Base-by-base conservation (phyloP, 2,329 filamentous ascomycete species). In the Phyllosticta citriasiana region DNA sequence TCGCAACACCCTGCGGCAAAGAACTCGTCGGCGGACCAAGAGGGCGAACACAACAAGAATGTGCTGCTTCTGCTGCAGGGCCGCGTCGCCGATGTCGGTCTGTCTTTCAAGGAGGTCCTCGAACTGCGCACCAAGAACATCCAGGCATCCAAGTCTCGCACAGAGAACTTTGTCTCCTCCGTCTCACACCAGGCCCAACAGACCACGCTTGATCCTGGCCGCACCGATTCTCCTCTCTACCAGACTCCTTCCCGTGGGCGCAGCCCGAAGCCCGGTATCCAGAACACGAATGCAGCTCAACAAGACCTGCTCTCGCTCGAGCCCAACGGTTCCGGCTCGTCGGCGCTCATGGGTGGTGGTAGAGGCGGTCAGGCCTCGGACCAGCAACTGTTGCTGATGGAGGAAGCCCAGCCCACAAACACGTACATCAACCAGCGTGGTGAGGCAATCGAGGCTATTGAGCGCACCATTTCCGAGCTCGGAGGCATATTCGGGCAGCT, bases 111-210 rank as follows among this genome's bases (percentile, higher is more conserved):
- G 76, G 93, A 97, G 68, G 93, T 97, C 5, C 81, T 99, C 9
- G 94, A 99, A 74, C 89, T 96, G 52, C 86, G 94, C 62, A 97
- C 94, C 59, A 96, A 96, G 80, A 99, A 97, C 74, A 96, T 99
- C 65, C 94, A 97, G 75, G 94, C 93, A 2, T 95, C 90, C 62
- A 83, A 91, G 63, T 91, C 90, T 54, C 81, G 94, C 66, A 97
- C 94, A 24, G 94, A 97, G 76, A 96, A 97, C 71, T 99, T 99
- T 70, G 91, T 99, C 59, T 95, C 89, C 2, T 88, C 88, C 2
- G 91, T 97, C 14, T 90, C 89, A 2, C 87, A 91, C 67, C 79
- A 71, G 54, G 65, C 65, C 63, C 63, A 57, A 27, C 55, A 57
- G 12, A 52, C 81, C 0, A 74, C 79, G 4, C 79, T 88, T 12